Evolutionary conservation across 495 filamentous ascomycete species (phyloP), one percentile per base, ranked within the genome.

Genomic region (Neurospora sp.): DNA sequence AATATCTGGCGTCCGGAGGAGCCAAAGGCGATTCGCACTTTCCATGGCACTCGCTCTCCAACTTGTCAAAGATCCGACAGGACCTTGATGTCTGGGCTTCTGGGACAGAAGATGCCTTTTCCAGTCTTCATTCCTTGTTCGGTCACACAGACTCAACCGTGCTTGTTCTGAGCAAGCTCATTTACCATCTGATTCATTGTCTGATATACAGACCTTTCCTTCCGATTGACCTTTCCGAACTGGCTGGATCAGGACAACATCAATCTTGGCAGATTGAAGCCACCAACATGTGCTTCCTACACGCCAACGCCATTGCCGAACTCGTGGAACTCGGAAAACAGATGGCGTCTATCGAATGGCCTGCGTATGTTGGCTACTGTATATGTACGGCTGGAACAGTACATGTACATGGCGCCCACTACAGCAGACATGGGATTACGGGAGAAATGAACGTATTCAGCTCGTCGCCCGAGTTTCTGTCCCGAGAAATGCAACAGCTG

Each of bases 251-350:
- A 0, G 91, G 92, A 0, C 93, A 95, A 76, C 92, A 96, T 74
- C 92, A 94, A 78, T 93, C 91, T 41, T 96, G 93, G 93, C 93
- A 95, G 79, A 94, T 94, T 70, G 92, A 94, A 76, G 91, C 92
- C 0, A 94, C 92, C 1, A 93, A 94, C 73, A 86, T 94, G 70
- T 95, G 93, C 79, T 94, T 96, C 79, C 85, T 92, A 18, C 93
- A 96, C 75, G 92, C 93, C 9, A 96, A 95, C 79, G 92, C 92
- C 1, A 93, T 96, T 69, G 90, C 91, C 6, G 93, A 95, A 75
- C 84, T 96, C 1, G 91, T 94, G 22, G 91, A 94, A 78, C 87
- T 94, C 27, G 92, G 91, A 1, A 88, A 89, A 68, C 87, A 86
- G 76, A 83, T 83, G 37, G 84, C 88, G 4, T 85, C 89, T 9